Evolutionary conservation across 2,329 filamentous ascomycete genomes (phyloP).

Genomic region (Apiospora rasikravindrae): DNA sequence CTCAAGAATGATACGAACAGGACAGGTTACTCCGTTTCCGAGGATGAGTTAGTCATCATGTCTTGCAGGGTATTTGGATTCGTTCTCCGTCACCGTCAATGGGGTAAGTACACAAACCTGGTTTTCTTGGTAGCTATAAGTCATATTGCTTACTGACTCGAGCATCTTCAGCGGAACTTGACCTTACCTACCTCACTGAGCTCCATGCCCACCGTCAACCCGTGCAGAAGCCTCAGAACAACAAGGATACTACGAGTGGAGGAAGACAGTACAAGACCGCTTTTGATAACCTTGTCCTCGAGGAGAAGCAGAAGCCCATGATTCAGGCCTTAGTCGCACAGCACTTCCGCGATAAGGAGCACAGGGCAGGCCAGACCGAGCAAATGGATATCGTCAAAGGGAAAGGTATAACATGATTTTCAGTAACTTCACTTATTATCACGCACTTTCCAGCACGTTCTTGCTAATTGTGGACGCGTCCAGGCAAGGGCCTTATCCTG

Average conservation of each 20-base stretch:
- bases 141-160: too few relatives aligned
- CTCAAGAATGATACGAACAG: not conserved
- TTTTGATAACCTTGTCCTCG: conserved; percentile 37
- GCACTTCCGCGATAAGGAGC: conserved; percentile 38
- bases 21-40: conserved; percentile 18
- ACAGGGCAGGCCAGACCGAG: conserved; percentile 22
- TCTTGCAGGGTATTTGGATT: conserved; percentile 41
- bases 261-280: conserved; percentile 22
- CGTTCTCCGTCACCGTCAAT: conserved; percentile 39
- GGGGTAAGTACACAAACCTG: conserved; percentile 33
- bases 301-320: conserved; percentile 34
- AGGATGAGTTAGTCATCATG: conserved; percentile 40
- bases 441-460: not conserved
- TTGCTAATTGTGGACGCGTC: not conserved
- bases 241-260: not conserved
- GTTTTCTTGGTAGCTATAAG: not conserved
- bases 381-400: conserved; percentile 39
- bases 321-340: conserved; percentile 37
- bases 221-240: not conserved
- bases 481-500: conserved; percentile 28
- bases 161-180: conserved; percentile 25
- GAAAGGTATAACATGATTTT: conserved; percentile 36
- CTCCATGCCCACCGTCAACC: conserved; percentile 19
- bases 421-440: too few relatives aligned
- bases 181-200: conserved; percentile 24